phyloP scores from a whole-genome alignment of 163 green algal species.

The Prototheca wickerhamii region DNA sequence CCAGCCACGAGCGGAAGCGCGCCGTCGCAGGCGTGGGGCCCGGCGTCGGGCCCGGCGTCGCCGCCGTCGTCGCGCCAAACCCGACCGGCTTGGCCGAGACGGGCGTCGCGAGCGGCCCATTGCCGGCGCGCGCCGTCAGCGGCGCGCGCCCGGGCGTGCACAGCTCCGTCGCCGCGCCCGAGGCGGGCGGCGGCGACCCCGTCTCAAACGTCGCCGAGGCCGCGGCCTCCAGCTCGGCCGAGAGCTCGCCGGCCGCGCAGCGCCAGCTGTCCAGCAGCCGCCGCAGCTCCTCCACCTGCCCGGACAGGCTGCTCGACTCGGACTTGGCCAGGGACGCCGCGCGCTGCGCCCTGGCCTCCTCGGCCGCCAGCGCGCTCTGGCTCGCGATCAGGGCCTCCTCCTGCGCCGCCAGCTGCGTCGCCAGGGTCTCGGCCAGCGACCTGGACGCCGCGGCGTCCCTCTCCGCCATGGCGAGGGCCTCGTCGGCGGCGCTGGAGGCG shows the following conservation, averaged over 20 bases:
- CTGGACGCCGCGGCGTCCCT: neutral
- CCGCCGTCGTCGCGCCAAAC: neutral
- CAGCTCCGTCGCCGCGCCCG: neutral
- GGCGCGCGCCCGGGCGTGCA: neutral
- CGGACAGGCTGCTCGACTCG: neutral
- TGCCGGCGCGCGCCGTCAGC: neutral
- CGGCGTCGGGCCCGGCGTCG: neutral
- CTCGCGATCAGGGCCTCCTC: neutral
- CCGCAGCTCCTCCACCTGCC: neutral
- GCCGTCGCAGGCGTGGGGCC: neutral
- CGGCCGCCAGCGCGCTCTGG: neutral
- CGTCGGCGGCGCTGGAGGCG: neutral
- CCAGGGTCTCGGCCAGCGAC: neutral
- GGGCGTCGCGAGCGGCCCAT: neutral
- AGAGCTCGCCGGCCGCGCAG: neutral
- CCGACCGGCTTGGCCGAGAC: neutral
- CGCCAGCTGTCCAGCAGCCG: neutral
- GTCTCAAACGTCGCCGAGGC: neutral
- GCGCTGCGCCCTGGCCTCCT: neutral
- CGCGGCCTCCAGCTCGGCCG: neutral
- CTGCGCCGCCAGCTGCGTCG: neutral
- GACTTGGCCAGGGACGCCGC: neutral
- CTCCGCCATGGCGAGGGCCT: neutral
- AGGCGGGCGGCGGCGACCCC: too few species aligned
- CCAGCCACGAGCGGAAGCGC: neutral